Evolutionary conservation across 352 stramenopile genomes (phyloP).

Genomic region (Phytopythium montanum): DNA sequence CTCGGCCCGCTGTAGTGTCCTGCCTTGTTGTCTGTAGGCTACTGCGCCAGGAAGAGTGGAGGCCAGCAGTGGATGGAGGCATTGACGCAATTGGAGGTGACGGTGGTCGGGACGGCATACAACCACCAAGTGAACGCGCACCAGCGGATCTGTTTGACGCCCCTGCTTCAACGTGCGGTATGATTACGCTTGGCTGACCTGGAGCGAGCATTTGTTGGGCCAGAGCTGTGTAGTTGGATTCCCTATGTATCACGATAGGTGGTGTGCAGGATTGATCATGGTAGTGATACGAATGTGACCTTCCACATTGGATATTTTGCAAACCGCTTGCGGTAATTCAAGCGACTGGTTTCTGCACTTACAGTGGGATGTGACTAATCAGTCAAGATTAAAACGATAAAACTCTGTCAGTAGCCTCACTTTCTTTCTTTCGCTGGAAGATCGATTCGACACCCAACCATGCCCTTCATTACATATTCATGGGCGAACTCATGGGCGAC

Average conservation of each 20-base stretch:
- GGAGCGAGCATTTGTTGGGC: too few relatives aligned
- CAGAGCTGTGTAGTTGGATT: too few relatives aligned
- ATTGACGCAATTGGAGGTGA: not conserved
- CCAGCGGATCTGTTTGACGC: not conserved
- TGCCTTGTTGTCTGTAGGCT: too few relatives aligned
- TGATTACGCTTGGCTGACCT: not conserved
- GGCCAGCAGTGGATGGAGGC: not conserved
- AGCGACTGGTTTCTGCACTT: not conserved
- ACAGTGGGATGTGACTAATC: not conserved
- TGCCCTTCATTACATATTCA: too few relatives aligned
- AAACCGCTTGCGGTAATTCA: not conserved
- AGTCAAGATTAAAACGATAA: not conserved
- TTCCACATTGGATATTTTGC: not conserved
- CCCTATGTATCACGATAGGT: too few relatives aligned
- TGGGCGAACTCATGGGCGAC: too few relatives aligned
- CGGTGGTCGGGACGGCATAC: not conserved
- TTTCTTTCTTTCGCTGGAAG: not conserved
- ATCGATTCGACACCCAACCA: too few relatives aligned
- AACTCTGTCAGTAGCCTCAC: not conserved
- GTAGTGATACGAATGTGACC: too few relatives aligned
- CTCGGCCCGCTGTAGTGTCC: too few relatives aligned
- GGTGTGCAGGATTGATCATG: too few relatives aligned
- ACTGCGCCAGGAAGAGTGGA: not conserved
- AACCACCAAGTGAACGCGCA: not conserved
- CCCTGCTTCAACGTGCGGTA: slow-evolving; percentile 8